These are phyloP conservation scores for Trifolium pratense DNA, from an alignment of 306 rosid species.

Conservation along the genomic window DNA sequence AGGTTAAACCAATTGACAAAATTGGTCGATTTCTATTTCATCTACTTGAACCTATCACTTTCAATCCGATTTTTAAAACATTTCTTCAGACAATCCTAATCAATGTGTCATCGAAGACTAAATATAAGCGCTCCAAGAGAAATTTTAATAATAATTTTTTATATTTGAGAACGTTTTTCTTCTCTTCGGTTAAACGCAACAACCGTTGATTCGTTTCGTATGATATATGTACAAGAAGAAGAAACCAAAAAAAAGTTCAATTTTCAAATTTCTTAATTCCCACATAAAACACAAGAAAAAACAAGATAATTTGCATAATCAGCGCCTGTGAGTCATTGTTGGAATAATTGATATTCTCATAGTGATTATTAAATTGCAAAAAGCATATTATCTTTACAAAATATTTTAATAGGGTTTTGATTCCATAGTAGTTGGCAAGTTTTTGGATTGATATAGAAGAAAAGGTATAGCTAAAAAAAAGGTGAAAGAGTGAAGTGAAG, in stretches of 20 bases:
- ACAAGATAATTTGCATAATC: conserved; percentile 57
- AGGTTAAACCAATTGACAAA: background rate
- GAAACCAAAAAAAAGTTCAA: conserved; percentile 13
- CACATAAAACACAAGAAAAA: conserved; percentile 46
- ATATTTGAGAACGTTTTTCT: background rate
- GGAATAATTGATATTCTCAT: conserved; percentile 56
- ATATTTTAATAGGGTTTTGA: conserved; percentile 60
- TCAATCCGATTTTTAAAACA: background rate
- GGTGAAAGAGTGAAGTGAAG: conserved; percentile 15
- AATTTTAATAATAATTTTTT: background rate
- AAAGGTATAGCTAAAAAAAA: conserved; percentile 29
- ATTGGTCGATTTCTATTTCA: background rate
- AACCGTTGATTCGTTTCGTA: background rate
- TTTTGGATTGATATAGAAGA: conserved; percentile 75
- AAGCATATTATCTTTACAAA: conserved; percentile 40
- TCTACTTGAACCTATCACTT: background rate
- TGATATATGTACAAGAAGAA: conserved; percentile 2
- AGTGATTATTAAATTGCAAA: conserved; percentile 43
- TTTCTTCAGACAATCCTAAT: background rate
- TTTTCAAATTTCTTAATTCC: background rate
- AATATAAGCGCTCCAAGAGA: background rate
- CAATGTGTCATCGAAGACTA: background rate
- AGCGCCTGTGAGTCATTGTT: conserved; percentile 56
- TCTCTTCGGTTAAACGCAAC: background rate
- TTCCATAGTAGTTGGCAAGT: conserved; percentile 90